Evolutionary conservation across 2,329 filamentous ascomycete species (phyloP), one percentile per base, ranked within the genome.

Genomic region (Botrytis sinoallii): DNA sequence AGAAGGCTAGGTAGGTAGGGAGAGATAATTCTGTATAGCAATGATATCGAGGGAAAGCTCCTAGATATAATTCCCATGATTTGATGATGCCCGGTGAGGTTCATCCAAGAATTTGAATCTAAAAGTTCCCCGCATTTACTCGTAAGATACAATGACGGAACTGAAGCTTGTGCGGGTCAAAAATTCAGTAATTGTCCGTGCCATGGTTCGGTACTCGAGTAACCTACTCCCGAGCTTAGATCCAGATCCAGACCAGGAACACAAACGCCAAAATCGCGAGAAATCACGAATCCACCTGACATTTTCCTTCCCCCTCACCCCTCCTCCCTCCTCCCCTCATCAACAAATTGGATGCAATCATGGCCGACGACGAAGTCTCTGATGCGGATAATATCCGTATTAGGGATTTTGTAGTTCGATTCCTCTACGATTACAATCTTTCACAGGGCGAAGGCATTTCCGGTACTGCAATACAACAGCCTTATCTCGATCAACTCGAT

Each of bases 241-340:
- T 32, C 32, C 32, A 57, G 65, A 22, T 67, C 9, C 65, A 67
- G 65, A 46, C 9, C 65, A 67, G 65, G 65, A 55, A 67, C 64
- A 48, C 46, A 67, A 25, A 38, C 46, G 32, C 44, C 60, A 38
- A 66, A 72, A 29, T 48, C 69, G 59, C 69, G 44, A 71, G 61
- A 68, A 59, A 59, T 46, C 70, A 59, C 70, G 70, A 20, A 42
- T 10, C 22, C 70, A 72, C 40, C 52, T 72, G 70, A 72, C 63
- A 48, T 60, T 22, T 32, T 16, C 12, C 25, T n/a, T 40, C 40
- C 52, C 40, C 57, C 32, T 32, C 46, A 22, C 22, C 35, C 4
- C 12, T 42, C 40, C 38, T 38, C 40, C 25, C 48, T n/a, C n/a
- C 52, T 14, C 38, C 29, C 35, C 32, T 32, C 29, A 29, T 18